Percentiles rank a stretch among this genome's conserved stretches.
Evolutionary conservation across 129 eudicot genomes (phyloP).

Genomic region (Sambucus nigra): DNA sequence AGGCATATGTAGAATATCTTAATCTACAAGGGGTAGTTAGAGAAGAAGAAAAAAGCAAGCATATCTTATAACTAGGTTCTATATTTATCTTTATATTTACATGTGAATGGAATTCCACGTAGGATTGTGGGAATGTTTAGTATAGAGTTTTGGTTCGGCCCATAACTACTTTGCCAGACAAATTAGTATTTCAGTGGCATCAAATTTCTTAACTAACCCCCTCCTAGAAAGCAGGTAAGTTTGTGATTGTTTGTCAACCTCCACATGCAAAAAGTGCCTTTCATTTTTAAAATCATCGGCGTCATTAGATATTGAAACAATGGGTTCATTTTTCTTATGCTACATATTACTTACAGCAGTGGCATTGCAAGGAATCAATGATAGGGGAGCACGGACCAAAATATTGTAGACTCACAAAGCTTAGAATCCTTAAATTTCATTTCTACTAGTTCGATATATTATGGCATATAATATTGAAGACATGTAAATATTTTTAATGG

Average conservation of each 20-base stretch:
- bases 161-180: constrained; percentile 17
- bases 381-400: no score
- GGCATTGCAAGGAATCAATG: no score
- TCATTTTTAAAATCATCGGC: neutral
- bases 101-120: constrained; percentile 29
- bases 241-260: constrained; percentile 44
- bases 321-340: neutral
- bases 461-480: no score
- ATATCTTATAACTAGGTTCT: neutral
- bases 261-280: constrained; percentile 31
- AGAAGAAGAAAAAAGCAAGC: neutral
- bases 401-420: no score
- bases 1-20: neutral
- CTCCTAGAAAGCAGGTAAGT: constrained; percentile 11
- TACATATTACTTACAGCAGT: no score
- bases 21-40: neutral
- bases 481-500: no score
- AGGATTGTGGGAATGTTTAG: constrained; percentile 19
- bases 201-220: constrained; percentile 16
- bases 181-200: neutral
- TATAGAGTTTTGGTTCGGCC: constrained; percentile 4
- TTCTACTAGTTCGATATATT: no score
- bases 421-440: no score
- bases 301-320: neutral
- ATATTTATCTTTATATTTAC: neutral